Conservation (phyloP, 2,329 filamentous ascomycete genomes). For the Colletotrichum brevisporum region DNA sequence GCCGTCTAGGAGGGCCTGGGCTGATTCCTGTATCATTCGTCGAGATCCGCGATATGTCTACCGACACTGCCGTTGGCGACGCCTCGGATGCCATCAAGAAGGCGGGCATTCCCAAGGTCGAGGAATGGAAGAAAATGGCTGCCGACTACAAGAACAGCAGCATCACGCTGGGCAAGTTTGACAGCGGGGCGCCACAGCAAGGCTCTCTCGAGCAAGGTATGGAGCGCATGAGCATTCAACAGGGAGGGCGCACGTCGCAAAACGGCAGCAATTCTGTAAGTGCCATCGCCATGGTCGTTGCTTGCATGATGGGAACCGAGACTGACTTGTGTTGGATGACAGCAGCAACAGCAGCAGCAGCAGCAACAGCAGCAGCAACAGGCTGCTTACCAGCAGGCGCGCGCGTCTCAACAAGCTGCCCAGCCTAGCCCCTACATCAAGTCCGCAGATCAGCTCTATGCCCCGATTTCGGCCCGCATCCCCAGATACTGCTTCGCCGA, state of each 20-base stretch:
- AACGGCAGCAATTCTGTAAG: slow-evolving; percentile 66
- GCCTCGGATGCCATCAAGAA: slow-evolving; percentile 87
- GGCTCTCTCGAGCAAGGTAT: slow-evolving; percentile 76
- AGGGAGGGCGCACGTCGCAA: slow-evolving; percentile 62
- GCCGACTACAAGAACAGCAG: slow-evolving; percentile 99
- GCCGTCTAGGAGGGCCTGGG: slow-evolving; percentile 92
- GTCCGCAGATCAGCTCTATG: slow-evolving; percentile 71
- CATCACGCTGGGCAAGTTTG: slow-evolving; percentile 94
- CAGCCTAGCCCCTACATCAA: slow-evolving; percentile 57
- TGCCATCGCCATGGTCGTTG: slow-evolving; percentile 30
- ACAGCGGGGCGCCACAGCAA: slow-evolving; percentile 61
- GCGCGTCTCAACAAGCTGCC: slow-evolving; percentile 49
- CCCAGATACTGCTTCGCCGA: slow-evolving; percentile 96
- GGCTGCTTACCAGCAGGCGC: slow-evolving; percentile 43
- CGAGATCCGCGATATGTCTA: slow-evolving; percentile 94
- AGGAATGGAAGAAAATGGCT: slow-evolving; percentile 99
- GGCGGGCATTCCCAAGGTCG: slow-evolving; percentile 93
- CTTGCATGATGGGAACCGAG: not conserved
- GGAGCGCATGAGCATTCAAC: slow-evolving; percentile 84
- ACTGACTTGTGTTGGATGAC: not conserved
- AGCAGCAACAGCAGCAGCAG: slow-evolving; percentile 38
- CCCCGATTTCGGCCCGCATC: slow-evolving; percentile 87
- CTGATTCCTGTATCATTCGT: slow-evolving; percentile 97
- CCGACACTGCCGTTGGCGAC: slow-evolving; percentile 85
- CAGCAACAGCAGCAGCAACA: slow-evolving; percentile 51